A percentile compares a stretch with the other conserved stretches of the same genome.
Evolutionary conservation across 306 rosid genomes (phyloP).

Genomic region (Vigna unguiculata): DNA sequence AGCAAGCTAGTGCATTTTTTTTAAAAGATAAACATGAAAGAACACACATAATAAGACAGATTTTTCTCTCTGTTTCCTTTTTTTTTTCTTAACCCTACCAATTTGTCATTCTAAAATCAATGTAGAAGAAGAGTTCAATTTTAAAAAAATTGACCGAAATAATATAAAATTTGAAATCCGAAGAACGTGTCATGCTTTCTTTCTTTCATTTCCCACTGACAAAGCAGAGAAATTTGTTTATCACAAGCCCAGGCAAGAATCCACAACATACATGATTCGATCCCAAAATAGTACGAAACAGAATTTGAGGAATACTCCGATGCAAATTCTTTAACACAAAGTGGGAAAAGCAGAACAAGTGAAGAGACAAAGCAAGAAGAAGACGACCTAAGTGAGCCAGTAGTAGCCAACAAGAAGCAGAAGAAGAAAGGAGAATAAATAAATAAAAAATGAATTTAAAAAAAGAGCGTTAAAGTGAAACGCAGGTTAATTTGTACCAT

Average conservation of each 20-base stretch:
- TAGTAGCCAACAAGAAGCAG: neutral
- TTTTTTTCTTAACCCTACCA: neutral
- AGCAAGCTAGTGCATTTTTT: no score
- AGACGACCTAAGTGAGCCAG: neutral
- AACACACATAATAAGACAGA: neutral
- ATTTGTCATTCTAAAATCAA: neutral
- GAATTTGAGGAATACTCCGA: neutral
- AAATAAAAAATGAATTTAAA: neutral
- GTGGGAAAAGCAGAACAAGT: neutral
- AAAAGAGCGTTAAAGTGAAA: neutral
- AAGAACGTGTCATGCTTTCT: neutral
- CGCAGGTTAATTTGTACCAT: neutral
- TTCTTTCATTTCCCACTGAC: neutral
- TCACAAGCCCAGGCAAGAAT: neutral
- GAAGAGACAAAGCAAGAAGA: neutral
- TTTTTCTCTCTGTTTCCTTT: neutral
- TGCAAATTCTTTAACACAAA: neutral
- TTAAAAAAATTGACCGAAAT: neutral
- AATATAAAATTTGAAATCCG: neutral
- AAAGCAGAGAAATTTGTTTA: neutral
- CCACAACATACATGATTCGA: neutral
- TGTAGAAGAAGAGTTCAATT: neutral
- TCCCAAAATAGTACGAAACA: neutral
- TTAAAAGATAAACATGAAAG: no score
- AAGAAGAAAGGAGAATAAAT: neutral